A percentile compares a stretch with the other conserved stretches of the same genome.
phyloP scores from a whole-genome alignment of 2,329 filamentous ascomycete species.

The Colletotrichum sp. region DNA sequence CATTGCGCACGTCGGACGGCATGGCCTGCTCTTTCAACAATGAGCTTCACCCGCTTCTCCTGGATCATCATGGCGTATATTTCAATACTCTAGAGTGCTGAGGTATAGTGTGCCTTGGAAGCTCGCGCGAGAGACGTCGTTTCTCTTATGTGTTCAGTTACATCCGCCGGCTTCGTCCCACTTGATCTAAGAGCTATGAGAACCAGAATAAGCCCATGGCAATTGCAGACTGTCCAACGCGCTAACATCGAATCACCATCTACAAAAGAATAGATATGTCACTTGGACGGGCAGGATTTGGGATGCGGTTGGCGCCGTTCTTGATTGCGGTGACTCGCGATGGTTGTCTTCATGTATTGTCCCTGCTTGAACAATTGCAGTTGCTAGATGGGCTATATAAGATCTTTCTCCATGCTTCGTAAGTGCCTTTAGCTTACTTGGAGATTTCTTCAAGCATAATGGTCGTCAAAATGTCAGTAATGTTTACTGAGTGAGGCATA shows the following conservation, averaged over 20 bases:
- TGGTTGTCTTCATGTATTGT: neutral
- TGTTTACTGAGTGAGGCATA: accelerated
- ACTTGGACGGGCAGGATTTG: neutral
- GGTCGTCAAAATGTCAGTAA: too few relatives aligned
- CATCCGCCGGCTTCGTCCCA: neutral
- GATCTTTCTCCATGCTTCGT: neutral
- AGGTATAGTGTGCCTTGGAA: too few relatives aligned
- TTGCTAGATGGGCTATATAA: neutral
- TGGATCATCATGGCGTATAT: too few relatives aligned
- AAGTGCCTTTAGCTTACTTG: accelerated
- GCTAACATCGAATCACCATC: neutral
- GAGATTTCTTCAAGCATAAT: accelerated
- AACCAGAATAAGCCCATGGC: neutral
- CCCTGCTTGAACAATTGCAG: neutral
- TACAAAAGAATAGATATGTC: neutral
- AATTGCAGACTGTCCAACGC: neutral
- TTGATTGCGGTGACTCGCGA: neutral
- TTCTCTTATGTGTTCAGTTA: accelerated
- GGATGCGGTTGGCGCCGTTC: neutral
- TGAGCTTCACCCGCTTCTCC: too few relatives aligned
- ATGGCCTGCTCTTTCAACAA: too few relatives aligned
- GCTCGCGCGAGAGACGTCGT: too few relatives aligned
- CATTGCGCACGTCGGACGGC: too few relatives aligned
- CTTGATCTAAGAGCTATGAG: neutral
- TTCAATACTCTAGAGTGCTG: too few relatives aligned